Percentiles rank a stretch among this genome's conserved stretches.
These are phyloP conservation scores for Debaryomyces maramus DNA, from an alignment of 805 yeast species.

Conservation along the genomic window DNA sequence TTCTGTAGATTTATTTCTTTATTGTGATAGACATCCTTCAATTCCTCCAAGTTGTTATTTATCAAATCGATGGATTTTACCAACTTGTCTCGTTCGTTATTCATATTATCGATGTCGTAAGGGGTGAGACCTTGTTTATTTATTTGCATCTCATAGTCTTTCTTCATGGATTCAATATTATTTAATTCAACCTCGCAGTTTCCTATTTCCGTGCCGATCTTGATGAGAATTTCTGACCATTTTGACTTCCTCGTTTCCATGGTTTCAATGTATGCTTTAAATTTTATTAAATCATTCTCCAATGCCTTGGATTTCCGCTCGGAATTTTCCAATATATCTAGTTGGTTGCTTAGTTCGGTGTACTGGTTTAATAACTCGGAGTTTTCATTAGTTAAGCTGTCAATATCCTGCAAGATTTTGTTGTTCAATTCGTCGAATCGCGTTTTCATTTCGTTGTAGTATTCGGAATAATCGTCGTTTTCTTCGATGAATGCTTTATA, in stretches of 20 bases:
- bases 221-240: conserved; percentile 62
- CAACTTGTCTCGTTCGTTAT: conserved; percentile 59
- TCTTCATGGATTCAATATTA: conserved; percentile 40
- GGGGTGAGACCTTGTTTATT: conserved; percentile 57
- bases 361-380: conserved; percentile 38
- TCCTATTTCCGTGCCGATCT: conserved; percentile 55
- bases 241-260: conserved; percentile 63
- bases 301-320: conserved; percentile 61
- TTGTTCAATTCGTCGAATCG: conserved; percentile 55
- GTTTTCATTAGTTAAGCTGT: conserved; percentile 41
- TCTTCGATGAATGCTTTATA: conserved; percentile 66
- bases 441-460: conserved; percentile 52
- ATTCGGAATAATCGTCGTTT: conserved; percentile 60
- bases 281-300: conserved; percentile 68
- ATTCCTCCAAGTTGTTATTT: conserved; percentile 45
- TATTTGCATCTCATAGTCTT: conserved; percentile 44
- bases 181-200: conserved; percentile 43
- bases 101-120: conserved; percentile 61
- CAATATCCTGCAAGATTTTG: conserved; percentile 49
- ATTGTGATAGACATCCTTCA: conserved; percentile 45
- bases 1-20: conserved; percentile 52
- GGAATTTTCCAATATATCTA: conserved; percentile 49
- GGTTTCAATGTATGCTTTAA: conserved; percentile 66
- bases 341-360: conserved; percentile 43
- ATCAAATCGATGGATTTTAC: conserved; percentile 51